Evolutionary conservation across 2,329 filamentous ascomycete genomes (phyloP).

Genomic region (Pseudovirgaria hyperparasitica): DNA sequence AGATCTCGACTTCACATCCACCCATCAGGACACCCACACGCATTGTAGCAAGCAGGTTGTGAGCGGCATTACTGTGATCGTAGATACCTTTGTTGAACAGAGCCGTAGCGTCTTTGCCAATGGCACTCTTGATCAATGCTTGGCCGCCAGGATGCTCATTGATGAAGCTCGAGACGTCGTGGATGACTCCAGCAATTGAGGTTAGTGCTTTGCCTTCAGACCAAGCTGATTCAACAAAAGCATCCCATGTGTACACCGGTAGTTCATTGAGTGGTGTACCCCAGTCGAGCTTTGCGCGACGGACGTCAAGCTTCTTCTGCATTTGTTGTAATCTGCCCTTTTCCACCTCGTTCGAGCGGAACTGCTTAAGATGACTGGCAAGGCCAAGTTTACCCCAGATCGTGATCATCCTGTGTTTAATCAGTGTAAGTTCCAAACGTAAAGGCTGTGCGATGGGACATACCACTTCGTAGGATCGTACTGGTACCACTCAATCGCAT

Average conservation of each 20-base stretch:
- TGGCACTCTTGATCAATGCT: constrained; percentile 67
- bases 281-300: constrained; percentile 73
- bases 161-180: constrained; percentile 75
- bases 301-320: constrained; percentile 88
- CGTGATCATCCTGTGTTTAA: constrained; percentile 58
- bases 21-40: constrained; percentile 75
- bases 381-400: constrained; percentile 72
- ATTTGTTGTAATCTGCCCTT: constrained; percentile 80
- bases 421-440: constrained; percentile 1
- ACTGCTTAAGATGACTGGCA: constrained; percentile 79
- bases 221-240: constrained; percentile 67
- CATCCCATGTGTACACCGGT: constrained; percentile 76
- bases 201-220: constrained; percentile 59
- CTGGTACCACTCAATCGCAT: constrained; percentile 82
- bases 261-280: constrained; percentile 74
- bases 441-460: background rate
- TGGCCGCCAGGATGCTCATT: constrained; percentile 84
- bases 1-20: constrained; percentile 82
- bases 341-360: constrained; percentile 84
- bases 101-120: constrained; percentile 79
- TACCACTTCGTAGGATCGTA: constrained; percentile 68
- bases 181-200: constrained; percentile 71
- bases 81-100: constrained; percentile 67
- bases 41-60: constrained; percentile 83
- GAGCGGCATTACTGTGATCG: constrained; percentile 77